These are phyloP conservation scores for Geotrichum fermentans DNA, from an alignment of 1,139 yeast genomes.

Conservation along the genomic window DNA sequence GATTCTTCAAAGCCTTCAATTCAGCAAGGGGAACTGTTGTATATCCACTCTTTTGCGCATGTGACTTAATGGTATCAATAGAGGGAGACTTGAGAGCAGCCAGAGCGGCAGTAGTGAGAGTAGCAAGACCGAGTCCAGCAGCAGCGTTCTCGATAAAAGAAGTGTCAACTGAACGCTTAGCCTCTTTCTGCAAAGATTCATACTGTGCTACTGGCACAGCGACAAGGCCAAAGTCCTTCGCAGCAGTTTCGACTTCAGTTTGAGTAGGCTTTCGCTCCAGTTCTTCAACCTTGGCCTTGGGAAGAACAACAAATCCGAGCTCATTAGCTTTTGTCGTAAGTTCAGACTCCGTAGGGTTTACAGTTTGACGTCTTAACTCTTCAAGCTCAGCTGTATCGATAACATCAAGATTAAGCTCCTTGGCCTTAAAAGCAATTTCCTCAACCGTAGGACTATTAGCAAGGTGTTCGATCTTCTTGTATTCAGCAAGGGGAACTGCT, in stretches of 20 bases:
- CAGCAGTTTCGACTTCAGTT: conserved; percentile 17
- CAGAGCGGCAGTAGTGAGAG: conserved; percentile 36
- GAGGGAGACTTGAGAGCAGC: conserved; percentile 26
- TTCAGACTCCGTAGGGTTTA: conserved; percentile 33
- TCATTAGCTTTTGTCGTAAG: conserved; percentile 39
- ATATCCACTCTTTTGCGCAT: conserved; percentile 32
- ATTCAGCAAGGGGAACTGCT: conserved; percentile 26
- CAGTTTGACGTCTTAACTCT: conserved; percentile 25
- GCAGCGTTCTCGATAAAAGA: conserved; percentile 34
- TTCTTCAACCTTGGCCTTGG: conserved; percentile 13
- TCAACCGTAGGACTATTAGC: conserved; percentile 29
- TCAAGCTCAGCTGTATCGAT: conserved; percentile 26
- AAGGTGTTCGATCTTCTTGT: conserved; percentile 27
- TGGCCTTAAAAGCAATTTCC: conserved; percentile 23
- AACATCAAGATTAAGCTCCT: conserved; percentile 19
- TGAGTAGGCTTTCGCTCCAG: conserved; percentile 25
- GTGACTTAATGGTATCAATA: conserved; percentile 29
- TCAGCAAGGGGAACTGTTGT: conserved; percentile 27
- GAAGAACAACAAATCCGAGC: conserved; percentile 35
- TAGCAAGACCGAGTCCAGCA: conserved; percentile 38
- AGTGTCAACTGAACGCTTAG: conserved; percentile 31
- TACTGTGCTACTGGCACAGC: conserved; percentile 19
- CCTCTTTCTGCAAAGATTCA: conserved; percentile 34
- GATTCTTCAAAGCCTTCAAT: conserved; percentile 24
- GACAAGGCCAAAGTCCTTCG: conserved; percentile 17